Evolutionary conservation across 2,329 filamentous ascomycete species (phyloP), one percentile per base, ranked within the genome.

Genomic region (Paraphoma sp.): DNA sequence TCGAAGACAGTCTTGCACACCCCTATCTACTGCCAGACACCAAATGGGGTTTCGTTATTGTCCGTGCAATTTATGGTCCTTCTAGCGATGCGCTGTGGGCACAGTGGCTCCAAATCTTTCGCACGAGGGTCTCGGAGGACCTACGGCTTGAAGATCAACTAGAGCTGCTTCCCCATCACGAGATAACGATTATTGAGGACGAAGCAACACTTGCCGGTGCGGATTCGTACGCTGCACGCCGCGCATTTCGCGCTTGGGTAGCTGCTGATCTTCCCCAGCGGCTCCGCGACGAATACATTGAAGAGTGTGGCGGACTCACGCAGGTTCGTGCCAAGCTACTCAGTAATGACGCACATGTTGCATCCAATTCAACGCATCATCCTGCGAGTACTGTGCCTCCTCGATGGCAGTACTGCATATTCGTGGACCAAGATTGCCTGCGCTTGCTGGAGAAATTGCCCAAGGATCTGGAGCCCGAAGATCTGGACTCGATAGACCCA

Each of bases 221-320:
- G 4, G 60, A 65, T 48, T 56, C 60, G 48, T 49, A 63, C 46
- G 55, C 57, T 3, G 52, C 57, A 36, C 63, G 63, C 18, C 45
- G 54, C 18, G 57, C 52, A 31, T 63, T 63, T 41, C 57, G 56
- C 44, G 56, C 56, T 17, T 65, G 63, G 60, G 56, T 58, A 40
- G 57, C 57, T 28, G 48, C 43, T 49, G 59, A 65, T 47, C 50
- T 65, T 30, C 49, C 62, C n/a, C 53, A 48, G 38, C 59, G 59
- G 18, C 54, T 65, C 16, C 43, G 29, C 18, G 11, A 59, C 28
- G 23, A 23, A 23, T 23, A 5, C 23, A 29, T 10, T 41, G 33
- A 38, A 38, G n/a, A n/a, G 10, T 38, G 2, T n/a, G 33, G 33
- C n/a, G 33, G 33, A 3, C 10, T 38, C 6, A n/a, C 10, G 33